Base-by-base conservation (phyloP, 2,329 filamentous ascomycete species). In the Seiridium cupressi region DNA sequence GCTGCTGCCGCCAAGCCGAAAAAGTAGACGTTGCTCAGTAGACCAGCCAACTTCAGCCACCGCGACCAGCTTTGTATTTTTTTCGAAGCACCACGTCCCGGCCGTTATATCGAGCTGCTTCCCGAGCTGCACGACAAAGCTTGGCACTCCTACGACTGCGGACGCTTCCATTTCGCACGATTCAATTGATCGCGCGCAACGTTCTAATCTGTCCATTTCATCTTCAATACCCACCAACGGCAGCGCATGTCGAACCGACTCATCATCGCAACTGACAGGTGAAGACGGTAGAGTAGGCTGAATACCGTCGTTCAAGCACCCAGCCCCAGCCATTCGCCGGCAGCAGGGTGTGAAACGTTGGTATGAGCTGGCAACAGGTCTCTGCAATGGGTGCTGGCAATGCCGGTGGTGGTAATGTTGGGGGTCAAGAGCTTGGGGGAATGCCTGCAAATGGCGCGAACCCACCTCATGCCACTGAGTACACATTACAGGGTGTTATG, bases 401-500 rank as follows among this genome's bases (percentile, higher is more conserved):
- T 65, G 75, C 74, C 61, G 65, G 74, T 72, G 78, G 77, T 72
- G 75, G 79, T 68, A 77, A 75, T 76, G 71, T 74, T 69, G 65
- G 74, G 70, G 65, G 76, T 73, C 71, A 79, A 78, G 77, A 73
- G 1, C 66, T 72, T 62, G 70, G 70, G 58, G 67, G 64, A 1
- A 66, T 64, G 36, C 77, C 78, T 71, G 71, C 75, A 66, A 76
- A 78, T 69, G 74, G 76, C 67, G 69, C 75, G 62, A 81, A 80
- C 71, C 79, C 84, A 66, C 84, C 83, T 47, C 81, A 82, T 68
- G 83, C 83, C 63, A 87, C 84, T 63, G 84, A 87, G 67, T 87
- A 87, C 67, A 87, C 84, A 5, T 74, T 87, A 44, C 84, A 87
- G 75, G 84, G 95, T 72, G 95, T 99, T 44, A 99, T 99, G 95